These are phyloP conservation scores for Plasmodium coatneyi DNA, from an alignment of 169 alveolate species.

Conservation along the genomic window DNA sequence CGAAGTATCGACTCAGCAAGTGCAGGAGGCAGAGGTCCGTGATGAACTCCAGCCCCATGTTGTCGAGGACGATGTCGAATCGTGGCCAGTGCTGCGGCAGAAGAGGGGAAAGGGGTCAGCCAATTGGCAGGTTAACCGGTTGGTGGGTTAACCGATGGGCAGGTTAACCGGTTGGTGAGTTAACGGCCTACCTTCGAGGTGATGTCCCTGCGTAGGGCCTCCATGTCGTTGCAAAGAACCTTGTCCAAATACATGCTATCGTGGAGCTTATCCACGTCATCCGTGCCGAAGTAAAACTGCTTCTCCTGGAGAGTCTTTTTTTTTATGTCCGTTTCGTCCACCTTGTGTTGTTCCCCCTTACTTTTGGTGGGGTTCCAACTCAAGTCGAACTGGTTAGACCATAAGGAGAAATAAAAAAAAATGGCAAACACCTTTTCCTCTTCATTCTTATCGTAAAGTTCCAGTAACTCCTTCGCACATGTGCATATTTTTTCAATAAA, in stretches of 20 bases:
- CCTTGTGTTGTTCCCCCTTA: slow-evolving; percentile 2
- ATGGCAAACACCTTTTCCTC: slow-evolving; percentile 23
- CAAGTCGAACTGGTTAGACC: slow-evolving; percentile 66
- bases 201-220: slow-evolving; percentile 15
- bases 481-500: slow-evolving; percentile 57
- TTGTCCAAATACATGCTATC: slow-evolving; percentile 45
- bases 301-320: slow-evolving; percentile 39
- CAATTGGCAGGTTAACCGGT: not conserved
- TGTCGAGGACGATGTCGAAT: slow-evolving; percentile 63
- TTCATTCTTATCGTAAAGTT: slow-evolving; percentile 19
- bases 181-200: slow-evolving; percentile 7
- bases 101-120: not conserved
- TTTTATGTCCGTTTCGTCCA: slow-evolving; percentile 41
- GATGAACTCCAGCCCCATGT: slow-evolving; percentile 65
- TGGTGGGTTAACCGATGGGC: not conserved
- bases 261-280: slow-evolving; percentile 19
- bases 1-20: slow-evolving; percentile 17
- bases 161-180: too few species aligned
- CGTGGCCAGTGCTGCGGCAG: slow-evolving; percentile 11
- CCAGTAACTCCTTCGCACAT: slow-evolving; percentile 31
- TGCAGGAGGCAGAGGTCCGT: slow-evolving; percentile 51
- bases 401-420: slow-evolving; percentile 47
- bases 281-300: slow-evolving; percentile 28
- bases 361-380: slow-evolving; percentile 72
- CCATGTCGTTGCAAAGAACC: slow-evolving; percentile 13